Conservation (phyloP, 768 basidiomycete species). For the Aureoboletus auriporus region DNA sequence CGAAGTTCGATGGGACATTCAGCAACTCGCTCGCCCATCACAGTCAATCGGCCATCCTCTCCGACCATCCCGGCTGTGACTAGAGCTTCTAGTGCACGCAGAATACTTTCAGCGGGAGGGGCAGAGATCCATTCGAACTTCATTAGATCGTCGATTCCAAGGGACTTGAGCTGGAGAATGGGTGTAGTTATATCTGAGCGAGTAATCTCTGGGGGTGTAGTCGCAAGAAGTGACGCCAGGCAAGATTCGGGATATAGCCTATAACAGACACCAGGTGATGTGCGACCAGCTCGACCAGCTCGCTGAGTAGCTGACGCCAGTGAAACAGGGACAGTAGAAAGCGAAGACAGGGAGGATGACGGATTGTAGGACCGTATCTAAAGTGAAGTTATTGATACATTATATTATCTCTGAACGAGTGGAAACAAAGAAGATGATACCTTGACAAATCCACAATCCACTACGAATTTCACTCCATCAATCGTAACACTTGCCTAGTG, state of each 20-base stretch:
- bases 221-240: constrained; percentile 56
- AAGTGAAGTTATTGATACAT: background rate
- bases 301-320: constrained; percentile 89
- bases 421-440: constrained; percentile 34
- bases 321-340: constrained; percentile 81
- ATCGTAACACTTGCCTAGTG: constrained; percentile 91
- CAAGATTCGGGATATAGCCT: constrained; percentile 74
- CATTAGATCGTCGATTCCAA: constrained; percentile 94
- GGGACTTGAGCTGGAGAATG: constrained; percentile 88
- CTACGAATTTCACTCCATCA: constrained; percentile 89
- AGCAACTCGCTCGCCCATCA: constrained; percentile 80
- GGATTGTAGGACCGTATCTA: constrained; percentile 92
- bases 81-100: constrained; percentile 83
- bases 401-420: background rate
- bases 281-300: constrained; percentile 92
- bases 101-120: constrained; percentile 81
- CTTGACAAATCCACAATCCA: constrained; percentile 96
- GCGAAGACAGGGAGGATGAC: constrained; percentile 75
- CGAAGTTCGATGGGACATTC: constrained; percentile 93
- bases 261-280: constrained; percentile 88
- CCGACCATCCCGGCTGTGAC: constrained; percentile 80
- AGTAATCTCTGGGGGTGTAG: constrained; percentile 86
- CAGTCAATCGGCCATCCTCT: constrained; percentile 71
- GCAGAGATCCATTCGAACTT: constrained; percentile 93
- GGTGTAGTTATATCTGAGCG: constrained; percentile 89